A percentile compares a stretch with the other conserved stretches of the same genome.
Conservation (phyloP, 768 basidiomycete genomes). For the Boletus subcaerulescens region DNA sequence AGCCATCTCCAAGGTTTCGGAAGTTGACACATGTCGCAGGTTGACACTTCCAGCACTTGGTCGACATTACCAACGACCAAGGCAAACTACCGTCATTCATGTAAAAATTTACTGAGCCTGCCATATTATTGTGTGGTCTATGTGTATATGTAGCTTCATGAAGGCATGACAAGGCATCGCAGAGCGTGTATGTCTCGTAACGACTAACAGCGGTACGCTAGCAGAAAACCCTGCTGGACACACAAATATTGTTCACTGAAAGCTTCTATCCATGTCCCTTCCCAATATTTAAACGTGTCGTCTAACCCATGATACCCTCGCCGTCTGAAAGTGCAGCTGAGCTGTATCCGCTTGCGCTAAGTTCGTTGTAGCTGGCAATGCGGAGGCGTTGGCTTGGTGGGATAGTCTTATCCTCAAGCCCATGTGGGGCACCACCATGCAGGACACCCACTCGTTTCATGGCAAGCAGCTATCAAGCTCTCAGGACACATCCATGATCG, state of each 20-base stretch:
- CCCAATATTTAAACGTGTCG: neutral
- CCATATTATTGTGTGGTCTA: neutral
- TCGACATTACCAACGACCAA: neutral
- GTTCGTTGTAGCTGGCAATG: slow-evolving; percentile 63
- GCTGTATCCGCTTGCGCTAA: slow-evolving; percentile 47
- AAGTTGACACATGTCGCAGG: too few relatives aligned
- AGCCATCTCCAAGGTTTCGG: too few relatives aligned
- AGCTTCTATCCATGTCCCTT: slow-evolving; percentile 1
- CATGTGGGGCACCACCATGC: slow-evolving; percentile 51
- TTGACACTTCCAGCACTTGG: too few relatives aligned
- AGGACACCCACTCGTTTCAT: slow-evolving; percentile 60
- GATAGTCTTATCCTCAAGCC: slow-evolving; percentile 57
- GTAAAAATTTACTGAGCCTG: too few relatives aligned
- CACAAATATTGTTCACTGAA: slow-evolving; percentile 4
- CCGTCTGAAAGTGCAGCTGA: slow-evolving; percentile 58
- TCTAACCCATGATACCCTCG: slow-evolving; percentile 46
- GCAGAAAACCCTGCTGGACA: neutral
- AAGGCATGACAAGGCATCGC: slow-evolving; percentile 10
- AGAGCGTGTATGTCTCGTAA: slow-evolving; percentile 15
- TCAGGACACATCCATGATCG: slow-evolving; percentile 1
- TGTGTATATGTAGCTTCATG: slow-evolving; percentile 1
- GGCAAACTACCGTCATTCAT: too few relatives aligned
- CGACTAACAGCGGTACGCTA: neutral
- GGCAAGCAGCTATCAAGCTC: slow-evolving; percentile 22
- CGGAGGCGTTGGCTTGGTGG: slow-evolving; percentile 73